phyloP scores from a whole-genome alignment of 1,284 basidiomycete species.

The Marasmius tenuissimus region DNA sequence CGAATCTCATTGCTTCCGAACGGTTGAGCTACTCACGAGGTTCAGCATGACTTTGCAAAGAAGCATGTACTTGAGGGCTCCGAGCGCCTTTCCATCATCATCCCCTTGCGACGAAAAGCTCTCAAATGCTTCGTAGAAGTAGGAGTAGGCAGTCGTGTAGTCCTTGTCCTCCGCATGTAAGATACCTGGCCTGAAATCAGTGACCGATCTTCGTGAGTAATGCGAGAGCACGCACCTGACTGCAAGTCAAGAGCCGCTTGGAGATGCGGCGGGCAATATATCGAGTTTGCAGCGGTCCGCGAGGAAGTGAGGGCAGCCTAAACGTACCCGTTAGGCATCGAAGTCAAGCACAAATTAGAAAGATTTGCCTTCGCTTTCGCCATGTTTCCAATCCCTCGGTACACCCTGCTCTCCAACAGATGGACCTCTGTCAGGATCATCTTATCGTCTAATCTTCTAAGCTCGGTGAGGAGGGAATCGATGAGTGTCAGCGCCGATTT shows the following conservation, averaged over 20 bases:
- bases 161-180: constrained; percentile 98
- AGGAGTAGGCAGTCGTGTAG: constrained; percentile 96
- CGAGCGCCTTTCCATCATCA: constrained; percentile 61
- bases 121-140: constrained; percentile 98
- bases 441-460: constrained; percentile 95
- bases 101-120: constrained; percentile 73
- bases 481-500: constrained; percentile 83
- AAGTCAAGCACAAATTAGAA: neutral
- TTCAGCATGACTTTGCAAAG: constrained; percentile 98
- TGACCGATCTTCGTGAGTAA: neutral
- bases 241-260: constrained; percentile 94
- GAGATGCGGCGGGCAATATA: constrained; percentile 94
- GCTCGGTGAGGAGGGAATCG: constrained; percentile 83
- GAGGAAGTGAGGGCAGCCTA: constrained; percentile 91
- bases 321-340: neutral
- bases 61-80: constrained; percentile 96
- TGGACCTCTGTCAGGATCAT: constrained; percentile 98
- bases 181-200: constrained; percentile 49
- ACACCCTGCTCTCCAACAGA: constrained; percentile 89
- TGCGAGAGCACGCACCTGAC: constrained; percentile 35
- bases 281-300: constrained; percentile 93
- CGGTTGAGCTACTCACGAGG: constrained; percentile 53
- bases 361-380: constrained; percentile 86
- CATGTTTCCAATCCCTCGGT: constrained; percentile 89
- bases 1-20: neutral